Evolutionary conservation across 2,329 filamentous ascomycete species (phyloP), one percentile per base, ranked within the genome.

Genomic region (Colletotrichum echinochloae): DNA sequence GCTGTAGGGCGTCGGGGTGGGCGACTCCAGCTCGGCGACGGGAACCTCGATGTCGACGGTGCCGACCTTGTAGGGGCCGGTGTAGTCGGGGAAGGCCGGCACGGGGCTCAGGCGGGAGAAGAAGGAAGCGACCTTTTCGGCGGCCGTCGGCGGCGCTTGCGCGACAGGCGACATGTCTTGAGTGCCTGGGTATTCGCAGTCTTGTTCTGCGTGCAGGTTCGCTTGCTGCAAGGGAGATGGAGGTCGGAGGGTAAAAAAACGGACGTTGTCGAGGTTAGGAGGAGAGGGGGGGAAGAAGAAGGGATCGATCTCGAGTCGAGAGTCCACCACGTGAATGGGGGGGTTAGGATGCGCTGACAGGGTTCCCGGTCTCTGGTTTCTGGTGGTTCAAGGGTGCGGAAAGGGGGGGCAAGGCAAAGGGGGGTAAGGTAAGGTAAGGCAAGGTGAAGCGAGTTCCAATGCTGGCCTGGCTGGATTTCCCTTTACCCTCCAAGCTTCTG

Each of bases 11-110:
- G 83, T 79, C 4, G 85, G 82, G 28, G 86, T 84, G 0, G 90
- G 88, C 1, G 87, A 83, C 2, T 85, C 78, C 7, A 91, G 82
- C 57, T 89, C 86, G 35, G 86, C 84, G 12, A 92, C 85, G 52
- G 94, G 92, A 20, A 97, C 88, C 82, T 97, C 94, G 73, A 95
- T 86, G 76, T 97, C 94, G 74, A 94, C 84, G 2, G 91, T 93
- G 73, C 93, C 94, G 69, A 96, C 93, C 75, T 90, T 89, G 83
- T 94, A 91, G 0, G 92, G 91, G 0, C 93, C 94, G 1, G 91
- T 90, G 77, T 94, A 95, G 5, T 89, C 83, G 5, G 93, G 91
- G 68, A 97, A 94, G 1, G 85, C 80, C 1, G 93, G 93, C 5
- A 94, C 83, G 0, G 92, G 92, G 76, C 87, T 93, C 74, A 93